Conservation (phyloP, 805 yeast genomes). For the Teunomyces stri region DNA sequence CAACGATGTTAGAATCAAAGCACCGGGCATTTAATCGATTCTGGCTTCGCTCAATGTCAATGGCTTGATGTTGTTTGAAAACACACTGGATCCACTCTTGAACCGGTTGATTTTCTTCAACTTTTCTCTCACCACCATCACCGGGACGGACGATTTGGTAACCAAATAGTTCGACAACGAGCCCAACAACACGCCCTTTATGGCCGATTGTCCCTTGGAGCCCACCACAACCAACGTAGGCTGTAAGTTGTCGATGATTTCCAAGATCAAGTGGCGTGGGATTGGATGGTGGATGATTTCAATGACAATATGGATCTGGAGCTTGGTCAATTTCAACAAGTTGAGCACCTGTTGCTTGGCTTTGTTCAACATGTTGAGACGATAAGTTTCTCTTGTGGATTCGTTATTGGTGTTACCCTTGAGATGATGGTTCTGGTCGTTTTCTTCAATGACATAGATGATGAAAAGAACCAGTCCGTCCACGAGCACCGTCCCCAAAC, state of each 20-base stretch:
- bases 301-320: conserved; percentile 70
- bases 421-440: conserved; percentile 40
- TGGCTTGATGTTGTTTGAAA: conserved; percentile 55
- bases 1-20: not conserved
- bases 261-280: conserved; percentile 68
- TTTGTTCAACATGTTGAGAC: conserved; percentile 39
- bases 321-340: conserved; percentile 60
- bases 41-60: conserved; percentile 49
- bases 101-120: conserved; percentile 65
- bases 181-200: conserved; percentile 72
- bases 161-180: conserved; percentile 71
- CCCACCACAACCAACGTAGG: conserved; percentile 77
- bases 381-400: conserved; percentile 31
- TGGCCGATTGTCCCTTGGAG: conserved; percentile 68
- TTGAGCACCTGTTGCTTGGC: conserved; percentile 46
- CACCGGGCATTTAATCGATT: conserved; percentile 27
- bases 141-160: conserved; percentile 69
- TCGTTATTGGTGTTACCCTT: conserved; percentile 39
- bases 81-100: conserved; percentile 45
- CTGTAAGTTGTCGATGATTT: conserved; percentile 64
- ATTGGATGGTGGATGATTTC: conserved; percentile 76
- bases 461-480: conserved; percentile 81
- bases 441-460: conserved; percentile 56
- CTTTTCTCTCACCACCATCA: conserved; percentile 75
- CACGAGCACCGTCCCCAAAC: conserved; percentile 78